Percentiles rank a stretch among this genome's conserved stretches.
These are phyloP conservation scores for Naganishia friedmannii DNA, from an alignment of 768 basidiomycete genomes.

Conservation along the genomic window DNA sequence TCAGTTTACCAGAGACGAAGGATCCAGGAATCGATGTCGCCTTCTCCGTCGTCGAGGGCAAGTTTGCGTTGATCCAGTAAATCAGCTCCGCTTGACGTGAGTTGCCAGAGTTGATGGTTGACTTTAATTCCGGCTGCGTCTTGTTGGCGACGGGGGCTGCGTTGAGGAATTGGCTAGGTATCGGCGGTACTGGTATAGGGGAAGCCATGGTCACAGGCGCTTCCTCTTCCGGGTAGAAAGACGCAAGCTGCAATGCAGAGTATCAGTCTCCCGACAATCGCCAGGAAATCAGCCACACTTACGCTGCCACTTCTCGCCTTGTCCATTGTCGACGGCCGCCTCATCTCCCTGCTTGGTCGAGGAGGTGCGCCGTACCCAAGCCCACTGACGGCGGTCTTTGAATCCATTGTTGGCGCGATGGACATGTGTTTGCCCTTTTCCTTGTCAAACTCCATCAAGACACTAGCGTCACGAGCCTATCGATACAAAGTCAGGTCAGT, in stretches of 20 bases:
- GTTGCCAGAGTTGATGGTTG: slow-evolving; percentile 29
- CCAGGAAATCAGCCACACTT: neutral
- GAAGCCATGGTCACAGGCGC: slow-evolving; percentile 9
- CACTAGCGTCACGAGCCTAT: slow-evolving; percentile 64
- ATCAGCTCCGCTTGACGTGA: slow-evolving; percentile 56
- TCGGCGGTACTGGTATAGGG: slow-evolving; percentile 12
- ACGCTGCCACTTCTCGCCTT: slow-evolving; percentile 24
- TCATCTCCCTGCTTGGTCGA: slow-evolving; percentile 32
- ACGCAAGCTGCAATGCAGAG: neutral
- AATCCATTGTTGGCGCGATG: slow-evolving; percentile 44
- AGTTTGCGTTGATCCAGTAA: slow-evolving; percentile 82
- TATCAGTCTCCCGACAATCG: neutral
- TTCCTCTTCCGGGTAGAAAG: slow-evolving; percentile 15
- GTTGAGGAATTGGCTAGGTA: slow-evolving; percentile 20
- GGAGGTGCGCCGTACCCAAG: slow-evolving; percentile 45
- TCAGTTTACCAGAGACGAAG: slow-evolving; percentile 63
- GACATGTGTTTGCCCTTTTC: slow-evolving; percentile 54
- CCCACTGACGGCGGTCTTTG: slow-evolving; percentile 54
- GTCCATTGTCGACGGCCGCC: slow-evolving; percentile 23
- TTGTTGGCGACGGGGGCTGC: slow-evolving; percentile 17
- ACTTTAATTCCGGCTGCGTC: neutral
- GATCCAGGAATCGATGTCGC: slow-evolving; percentile 54
- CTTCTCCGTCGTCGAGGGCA: slow-evolving; percentile 61
- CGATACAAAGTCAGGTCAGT: slow-evolving; percentile 32
- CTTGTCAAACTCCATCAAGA: slow-evolving; percentile 57